Evolutionary conservation across 495 filamentous ascomycete species (phyloP), one percentile per base, ranked within the genome.

Genomic region (Platismatia glauca): DNA sequence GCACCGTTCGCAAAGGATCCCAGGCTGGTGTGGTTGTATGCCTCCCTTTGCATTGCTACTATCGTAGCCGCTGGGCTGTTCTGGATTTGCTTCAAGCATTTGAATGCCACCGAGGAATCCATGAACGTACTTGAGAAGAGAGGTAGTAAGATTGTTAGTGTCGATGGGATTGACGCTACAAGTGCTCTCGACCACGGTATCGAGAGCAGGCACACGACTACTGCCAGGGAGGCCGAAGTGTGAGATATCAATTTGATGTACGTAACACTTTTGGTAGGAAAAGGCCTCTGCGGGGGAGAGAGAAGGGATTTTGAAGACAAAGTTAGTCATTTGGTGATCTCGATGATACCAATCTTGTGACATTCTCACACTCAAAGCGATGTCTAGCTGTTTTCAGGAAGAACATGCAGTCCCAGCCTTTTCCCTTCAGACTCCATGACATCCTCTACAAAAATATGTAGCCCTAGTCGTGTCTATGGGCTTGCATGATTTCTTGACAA

Each of bases 61-160:
- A 57, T 77, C 66, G 12, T 72, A 18, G 69, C 69, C n/a, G 76
- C 77, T 66, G 68, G 75, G 34, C 65, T 79, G 65, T 81, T 81
- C 75, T 81, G 61, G 67, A 1, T 71, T 11, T 50, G 75, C 34
- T 79, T 77, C 72, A 71, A 68, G 62, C 73, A 75, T 63, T 69
- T 77, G 29, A 81, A 82, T 62, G 70, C 69, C 33, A 65, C 75
- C 61, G 78, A 81, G 62, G 74, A 78, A 48, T 70, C 72, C 35
- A 74, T 81, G 78, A 80, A 80, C 43, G 75, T 74, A 2, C 71
- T 82, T 1, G 78, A 80, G 44, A 27, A 58, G 16, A 68, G 62
- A 20, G 63, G 52, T 31, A 43, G 52, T 3, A 60, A 52, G 46
- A 59, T 53, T 43, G 59, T 65, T 16, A 16, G 15, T 64, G 73